Percentiles rank a stretch among this genome's conserved stretches.
Evolutionary conservation across 305 asterid species (phyloP).

Genomic region (Plantago lanceolata): DNA sequence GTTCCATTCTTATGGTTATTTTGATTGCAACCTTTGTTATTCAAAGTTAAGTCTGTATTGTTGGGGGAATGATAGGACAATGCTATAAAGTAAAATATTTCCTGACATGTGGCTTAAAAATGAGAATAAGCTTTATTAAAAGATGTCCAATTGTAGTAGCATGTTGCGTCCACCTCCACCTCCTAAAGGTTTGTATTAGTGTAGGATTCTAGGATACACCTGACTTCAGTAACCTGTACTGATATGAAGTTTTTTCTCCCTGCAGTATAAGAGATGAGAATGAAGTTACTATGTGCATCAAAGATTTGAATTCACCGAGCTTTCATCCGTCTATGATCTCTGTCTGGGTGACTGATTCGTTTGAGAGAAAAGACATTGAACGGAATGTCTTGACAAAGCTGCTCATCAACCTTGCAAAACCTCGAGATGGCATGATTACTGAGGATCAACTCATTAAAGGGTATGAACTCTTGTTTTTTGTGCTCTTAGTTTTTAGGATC

Average conservation of each 20-base stretch:
- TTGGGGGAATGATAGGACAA: too few species aligned
- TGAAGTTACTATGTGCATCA: slow-evolving; percentile 58
- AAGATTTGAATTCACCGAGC: slow-evolving; percentile 52
- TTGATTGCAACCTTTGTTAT: too few species aligned
- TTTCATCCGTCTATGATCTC: slow-evolving; percentile 58
- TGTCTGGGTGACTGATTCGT: slow-evolving; percentile 55
- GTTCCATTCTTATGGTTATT: too few species aligned
- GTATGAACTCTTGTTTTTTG: slow-evolving; percentile 27
- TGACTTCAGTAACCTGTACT: neutral
- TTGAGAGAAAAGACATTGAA: slow-evolving; percentile 60
- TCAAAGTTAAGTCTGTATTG: too few species aligned
- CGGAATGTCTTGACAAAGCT: slow-evolving; percentile 50
- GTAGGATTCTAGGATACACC: too few species aligned
- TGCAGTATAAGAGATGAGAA: slow-evolving; percentile 61
- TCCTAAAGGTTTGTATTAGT: too few species aligned
- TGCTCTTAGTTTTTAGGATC: neutral
- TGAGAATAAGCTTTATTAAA: too few species aligned
- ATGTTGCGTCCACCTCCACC: too few species aligned
- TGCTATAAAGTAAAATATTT: too few species aligned
- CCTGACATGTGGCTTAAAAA: too few species aligned
- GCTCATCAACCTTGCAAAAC: slow-evolving; percentile 47
- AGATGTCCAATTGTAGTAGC: too few species aligned
- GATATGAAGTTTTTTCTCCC: slow-evolving; percentile 10
- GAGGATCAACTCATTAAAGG: slow-evolving; percentile 54
- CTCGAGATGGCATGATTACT: slow-evolving; percentile 32